Conservation (phyloP, 805 yeast species). For the Teunomyces aglyptinius region DNA sequence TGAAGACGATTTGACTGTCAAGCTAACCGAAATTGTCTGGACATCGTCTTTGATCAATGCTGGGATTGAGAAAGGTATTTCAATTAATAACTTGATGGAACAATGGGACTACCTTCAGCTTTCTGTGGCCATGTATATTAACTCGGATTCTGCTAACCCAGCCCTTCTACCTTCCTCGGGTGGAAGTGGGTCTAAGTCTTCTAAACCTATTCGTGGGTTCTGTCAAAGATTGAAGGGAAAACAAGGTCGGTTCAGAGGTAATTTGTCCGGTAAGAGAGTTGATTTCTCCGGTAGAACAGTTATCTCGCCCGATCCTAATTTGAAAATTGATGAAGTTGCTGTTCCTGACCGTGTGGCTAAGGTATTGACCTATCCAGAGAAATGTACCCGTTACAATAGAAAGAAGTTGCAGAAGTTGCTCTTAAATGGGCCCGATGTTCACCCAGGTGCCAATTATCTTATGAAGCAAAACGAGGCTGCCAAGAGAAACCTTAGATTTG, state of each 20-base stretch:
- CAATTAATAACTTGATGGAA: slow-evolving; percentile 92
- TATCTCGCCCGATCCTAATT: slow-evolving; percentile 96
- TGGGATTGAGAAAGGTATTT: slow-evolving; percentile 91
- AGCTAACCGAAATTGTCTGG: slow-evolving; percentile 95
- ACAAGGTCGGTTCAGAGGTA: slow-evolving; percentile 98
- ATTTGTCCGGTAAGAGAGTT: slow-evolving; percentile 96
- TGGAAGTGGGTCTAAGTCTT: slow-evolving; percentile 50
- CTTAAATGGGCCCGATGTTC: slow-evolving; percentile 78
- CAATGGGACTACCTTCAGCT: slow-evolving; percentile 98
- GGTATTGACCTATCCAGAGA: slow-evolving; percentile 93
- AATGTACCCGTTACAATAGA: slow-evolving; percentile 83
- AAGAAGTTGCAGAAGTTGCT: slow-evolving; percentile 73
- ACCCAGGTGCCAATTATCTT: slow-evolving; percentile 96
- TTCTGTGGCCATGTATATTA: slow-evolving; percentile 95
- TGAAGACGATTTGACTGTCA: slow-evolving; percentile 96
- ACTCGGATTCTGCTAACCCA: slow-evolving; percentile 88
- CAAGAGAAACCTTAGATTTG: slow-evolving; percentile 85
- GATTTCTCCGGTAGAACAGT: slow-evolving; percentile 98
- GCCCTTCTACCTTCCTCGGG: slow-evolving; percentile 70
- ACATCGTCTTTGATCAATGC: slow-evolving; percentile 92
- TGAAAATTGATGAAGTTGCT: slow-evolving; percentile 94
- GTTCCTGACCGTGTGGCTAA: slow-evolving; percentile 97
- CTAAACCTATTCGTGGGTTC: slow-evolving; percentile 87
- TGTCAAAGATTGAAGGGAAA: slow-evolving; percentile 98
- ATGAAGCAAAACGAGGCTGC: slow-evolving; percentile 79